Percentiles rank a stretch among this genome's conserved stretches.
Evolutionary conservation across 768 basidiomycete genomes (phyloP).

Genomic region (Boletus rufocinnamomeus): DNA sequence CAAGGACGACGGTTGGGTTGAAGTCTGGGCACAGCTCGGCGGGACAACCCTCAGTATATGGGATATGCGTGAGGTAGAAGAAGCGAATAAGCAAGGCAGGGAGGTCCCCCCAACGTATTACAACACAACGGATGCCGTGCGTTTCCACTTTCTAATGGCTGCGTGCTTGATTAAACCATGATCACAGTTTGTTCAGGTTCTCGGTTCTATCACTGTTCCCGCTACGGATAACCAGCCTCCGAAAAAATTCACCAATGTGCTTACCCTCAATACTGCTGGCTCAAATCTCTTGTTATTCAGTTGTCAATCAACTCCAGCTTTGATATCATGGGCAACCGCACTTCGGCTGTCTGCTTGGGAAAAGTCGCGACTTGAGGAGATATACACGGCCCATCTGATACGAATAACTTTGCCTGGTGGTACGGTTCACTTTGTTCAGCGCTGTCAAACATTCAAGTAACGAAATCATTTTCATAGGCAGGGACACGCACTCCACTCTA

Average conservation of each 20-base stretch:
- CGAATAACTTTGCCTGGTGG: slow-evolving; percentile 67
- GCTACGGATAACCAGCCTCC: slow-evolving; percentile 49
- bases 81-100: slow-evolving; percentile 74
- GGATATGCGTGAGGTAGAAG: slow-evolving; percentile 89
- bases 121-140: slow-evolving; percentile 85
- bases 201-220: slow-evolving; percentile 72
- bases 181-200: slow-evolving; percentile 71
- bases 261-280: slow-evolving; percentile 93
- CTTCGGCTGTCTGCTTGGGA: slow-evolving; percentile 93
- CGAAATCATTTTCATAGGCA: slow-evolving; percentile 32
- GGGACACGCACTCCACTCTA: slow-evolving; percentile 61
- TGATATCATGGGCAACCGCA: slow-evolving; percentile 90
- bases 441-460: slow-evolving; percentile 32
- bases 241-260: slow-evolving; percentile 70
- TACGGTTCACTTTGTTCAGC: slow-evolving; percentile 21
- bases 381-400: slow-evolving; percentile 94
- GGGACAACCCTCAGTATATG: slow-evolving; percentile 89
- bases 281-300: slow-evolving; percentile 88
- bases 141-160: slow-evolving; percentile 33
- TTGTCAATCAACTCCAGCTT: slow-evolving; percentile 66
- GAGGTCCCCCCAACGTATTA: slow-evolving; percentile 88
- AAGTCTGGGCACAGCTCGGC: slow-evolving; percentile 88
- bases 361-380: slow-evolving; percentile 91
- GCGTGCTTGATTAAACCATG: slow-evolving; percentile 11
- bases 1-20: slow-evolving; percentile 78